Evolutionary conservation across 108 stramenopile species (phyloP).

Genomic region (Cyclostephanos invisitatus): DNA sequence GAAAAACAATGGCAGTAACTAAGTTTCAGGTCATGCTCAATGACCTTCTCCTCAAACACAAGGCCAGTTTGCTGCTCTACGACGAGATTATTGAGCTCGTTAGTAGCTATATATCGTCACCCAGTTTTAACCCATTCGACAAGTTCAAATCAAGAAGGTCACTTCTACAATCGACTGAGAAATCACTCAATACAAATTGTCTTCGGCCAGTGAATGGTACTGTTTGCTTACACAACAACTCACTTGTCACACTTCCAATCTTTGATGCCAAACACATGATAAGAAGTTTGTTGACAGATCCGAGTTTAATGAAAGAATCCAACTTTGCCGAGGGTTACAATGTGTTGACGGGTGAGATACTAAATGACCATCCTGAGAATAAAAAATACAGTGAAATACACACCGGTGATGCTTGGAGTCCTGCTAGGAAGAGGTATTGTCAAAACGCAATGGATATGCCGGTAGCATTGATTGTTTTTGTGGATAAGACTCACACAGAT

Average conservation of each 20-base stretch:
- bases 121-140: not conserved
- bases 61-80: not conserved
- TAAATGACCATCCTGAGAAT: not conserved
- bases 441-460: slow-evolving; percentile 3
- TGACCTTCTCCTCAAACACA: not conserved
- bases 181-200: not conserved
- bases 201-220: not conserved
- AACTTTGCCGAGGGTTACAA: slow-evolving; percentile 3
- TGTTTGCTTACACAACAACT: not conserved
- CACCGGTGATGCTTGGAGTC: slow-evolving; percentile 1
- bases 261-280: slow-evolving; percentile 7
- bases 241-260: slow-evolving; percentile 11
- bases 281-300: not conserved
- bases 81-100: not conserved
- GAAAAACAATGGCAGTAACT: too few species aligned
- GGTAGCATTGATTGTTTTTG: not conserved
- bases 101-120: not conserved
- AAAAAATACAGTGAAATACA: not conserved
- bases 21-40: too few species aligned
- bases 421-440: not conserved
- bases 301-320: slow-evolving; percentile 3
- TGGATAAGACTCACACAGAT: slow-evolving; percentile 12
- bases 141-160: not conserved
- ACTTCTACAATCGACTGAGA: not conserved
- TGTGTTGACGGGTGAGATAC: not conserved